Evolutionary conservation across 2,329 filamentous ascomycete species (phyloP).

Genomic region (Penicillium sp.): DNA sequence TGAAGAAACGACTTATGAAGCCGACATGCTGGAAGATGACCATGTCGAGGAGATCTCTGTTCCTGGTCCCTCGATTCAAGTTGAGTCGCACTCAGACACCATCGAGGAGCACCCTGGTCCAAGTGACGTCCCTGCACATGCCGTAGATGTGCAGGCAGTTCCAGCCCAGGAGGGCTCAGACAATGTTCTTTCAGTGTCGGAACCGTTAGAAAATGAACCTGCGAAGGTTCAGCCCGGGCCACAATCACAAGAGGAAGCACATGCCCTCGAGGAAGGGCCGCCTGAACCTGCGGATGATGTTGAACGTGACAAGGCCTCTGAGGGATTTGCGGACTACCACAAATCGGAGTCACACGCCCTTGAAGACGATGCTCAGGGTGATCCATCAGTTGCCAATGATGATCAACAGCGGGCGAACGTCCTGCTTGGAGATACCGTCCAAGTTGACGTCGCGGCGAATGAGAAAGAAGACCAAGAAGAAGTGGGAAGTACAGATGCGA

Average conservation of each 20-base stretch:
- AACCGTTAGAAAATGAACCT: not conserved
- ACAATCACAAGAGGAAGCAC: not conserved
- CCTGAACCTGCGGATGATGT: not conserved
- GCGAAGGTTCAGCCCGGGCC: not conserved
- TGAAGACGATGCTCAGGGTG: not conserved
- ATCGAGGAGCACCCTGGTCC: conserved; percentile 6
- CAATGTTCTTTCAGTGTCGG: not conserved
- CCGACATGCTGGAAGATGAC: conserved; percentile 38
- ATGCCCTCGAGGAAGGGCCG: not conserved
- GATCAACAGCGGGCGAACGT: not conserved
- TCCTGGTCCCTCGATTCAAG: conserved; percentile 20
- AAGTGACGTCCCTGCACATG: not conserved
- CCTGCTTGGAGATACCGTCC: not conserved
- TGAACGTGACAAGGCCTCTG: not conserved
- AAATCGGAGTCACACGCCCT: too few species aligned
- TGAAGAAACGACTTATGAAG: conserved; percentile 30
- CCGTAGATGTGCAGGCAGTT: not conserved
- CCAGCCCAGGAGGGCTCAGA: conserved; percentile 6
- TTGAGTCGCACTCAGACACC: conserved; percentile 8
- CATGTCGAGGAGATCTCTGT: conserved; percentile 32
- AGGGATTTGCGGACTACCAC: not conserved
- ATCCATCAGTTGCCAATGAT: conserved; percentile 1
- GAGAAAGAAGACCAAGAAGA: too few species aligned
- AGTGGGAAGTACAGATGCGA: too few species aligned
- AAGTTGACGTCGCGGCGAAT: conserved; percentile 9